These are phyloP conservation scores for Camellia japonica DNA, from an alignment of 148 eudicot genomes.

Conservation along the genomic window DNA sequence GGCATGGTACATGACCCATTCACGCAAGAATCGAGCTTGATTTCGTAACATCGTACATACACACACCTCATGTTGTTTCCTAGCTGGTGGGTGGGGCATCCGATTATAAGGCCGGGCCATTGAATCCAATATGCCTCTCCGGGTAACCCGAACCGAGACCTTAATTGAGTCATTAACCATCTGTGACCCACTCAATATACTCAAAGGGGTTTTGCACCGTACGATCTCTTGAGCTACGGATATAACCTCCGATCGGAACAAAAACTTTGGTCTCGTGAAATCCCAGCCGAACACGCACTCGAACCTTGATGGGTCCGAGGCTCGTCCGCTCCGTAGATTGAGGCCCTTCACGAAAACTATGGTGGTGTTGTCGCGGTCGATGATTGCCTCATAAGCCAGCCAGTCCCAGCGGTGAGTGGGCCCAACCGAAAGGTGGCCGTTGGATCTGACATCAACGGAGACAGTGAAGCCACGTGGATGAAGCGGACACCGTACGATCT, in stretches of 20 bases:
- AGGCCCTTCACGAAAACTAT: conserved; percentile 55
- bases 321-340: conserved; percentile 36
- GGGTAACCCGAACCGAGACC: conserved; percentile 35
- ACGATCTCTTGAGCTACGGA: conserved; percentile 54
- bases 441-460: conserved; percentile 22
- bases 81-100: neutral
- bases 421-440: conserved; percentile 28
- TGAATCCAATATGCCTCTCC: conserved; percentile 16
- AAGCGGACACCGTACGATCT: conserved; percentile 46
- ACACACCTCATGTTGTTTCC: conserved; percentile 34
- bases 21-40: conserved; percentile 39
- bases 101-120: conserved; percentile 24
- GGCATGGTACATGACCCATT: conserved; percentile 58
- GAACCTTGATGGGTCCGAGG: conserved; percentile 33
- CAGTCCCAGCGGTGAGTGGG: conserved; percentile 40
- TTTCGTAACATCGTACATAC: conserved; percentile 57
- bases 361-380: conserved; percentile 46
- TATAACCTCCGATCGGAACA: conserved; percentile 29
- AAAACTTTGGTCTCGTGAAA: conserved; percentile 17
- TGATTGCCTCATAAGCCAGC: conserved; percentile 48
- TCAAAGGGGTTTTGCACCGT: conserved; percentile 50
- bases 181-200: conserved; percentile 23
- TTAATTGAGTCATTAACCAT: conserved; percentile 11
- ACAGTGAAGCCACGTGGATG: conserved; percentile 34
- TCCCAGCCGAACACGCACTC: conserved; percentile 46